Conservation (phyloP, 805 yeast genomes). For the Nakazawaea laoshanensis region DNA sequence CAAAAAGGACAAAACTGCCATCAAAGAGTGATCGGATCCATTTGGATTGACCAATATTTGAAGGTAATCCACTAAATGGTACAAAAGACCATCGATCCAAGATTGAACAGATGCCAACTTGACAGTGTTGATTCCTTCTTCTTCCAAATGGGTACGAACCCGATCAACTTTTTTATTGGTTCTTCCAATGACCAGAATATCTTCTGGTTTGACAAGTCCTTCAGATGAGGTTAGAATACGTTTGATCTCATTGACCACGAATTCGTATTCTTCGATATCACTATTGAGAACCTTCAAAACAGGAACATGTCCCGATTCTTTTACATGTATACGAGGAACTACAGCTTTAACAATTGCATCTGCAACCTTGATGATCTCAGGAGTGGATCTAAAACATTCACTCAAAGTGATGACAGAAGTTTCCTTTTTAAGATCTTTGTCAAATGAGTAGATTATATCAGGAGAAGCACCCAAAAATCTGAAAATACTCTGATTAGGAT, state of each 20-base stretch:
- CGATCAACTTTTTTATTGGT: constrained; percentile 41
- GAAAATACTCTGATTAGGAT: constrained; percentile 63
- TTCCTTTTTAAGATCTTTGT: constrained; percentile 13
- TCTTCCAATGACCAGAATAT: constrained; percentile 45
- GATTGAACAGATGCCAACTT: constrained; percentile 37
- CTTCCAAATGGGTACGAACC: constrained; percentile 27
- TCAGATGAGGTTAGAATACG: constrained; percentile 31
- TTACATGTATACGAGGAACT: constrained; percentile 12
- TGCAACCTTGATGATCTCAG: constrained; percentile 43
- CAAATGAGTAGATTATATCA: constrained; percentile 20
- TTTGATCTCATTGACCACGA: constrained; percentile 34
- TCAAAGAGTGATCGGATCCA: constrained; percentile 18
- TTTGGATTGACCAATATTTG: constrained; percentile 28
- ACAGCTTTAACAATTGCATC: constrained; percentile 15
- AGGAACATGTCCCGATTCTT: constrained; percentile 19
- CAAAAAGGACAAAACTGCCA: constrained; percentile 18
- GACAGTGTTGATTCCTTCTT: constrained; percentile 31
- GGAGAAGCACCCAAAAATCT: constrained; percentile 52
- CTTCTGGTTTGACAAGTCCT: constrained; percentile 32
- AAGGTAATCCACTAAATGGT: constrained; percentile 40
- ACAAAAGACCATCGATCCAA: constrained; percentile 40
- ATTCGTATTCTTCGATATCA: constrained; percentile 29
- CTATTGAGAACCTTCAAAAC: constrained; percentile 17
- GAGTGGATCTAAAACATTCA: constrained; percentile 56
- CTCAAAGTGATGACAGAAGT: constrained; percentile 25